Percentiles rank a stretch among this genome's conserved stretches.
phyloP scores from a whole-genome alignment of 2,329 filamentous ascomycete genomes.

The Rachicladosporium sp. region DNA sequence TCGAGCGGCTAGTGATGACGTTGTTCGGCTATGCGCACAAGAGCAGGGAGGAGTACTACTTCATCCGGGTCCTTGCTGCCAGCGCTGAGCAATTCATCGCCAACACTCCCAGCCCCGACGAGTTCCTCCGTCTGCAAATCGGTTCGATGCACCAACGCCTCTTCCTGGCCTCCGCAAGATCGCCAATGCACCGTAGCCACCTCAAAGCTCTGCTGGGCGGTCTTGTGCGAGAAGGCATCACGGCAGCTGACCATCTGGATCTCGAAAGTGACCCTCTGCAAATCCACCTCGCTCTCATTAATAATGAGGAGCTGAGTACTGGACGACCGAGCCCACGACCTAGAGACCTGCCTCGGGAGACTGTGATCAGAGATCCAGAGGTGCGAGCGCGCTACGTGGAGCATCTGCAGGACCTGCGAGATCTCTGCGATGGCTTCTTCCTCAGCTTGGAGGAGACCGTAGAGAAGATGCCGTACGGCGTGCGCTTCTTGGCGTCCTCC shows the following conservation, averaged over 20 bases:
- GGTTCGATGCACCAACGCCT: conserved; percentile 91
- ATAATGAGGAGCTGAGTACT: conserved; percentile 91
- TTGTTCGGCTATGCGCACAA: conserved; percentile 97
- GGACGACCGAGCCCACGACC: conserved; percentile 70
- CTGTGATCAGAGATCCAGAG: conserved; percentile 91
- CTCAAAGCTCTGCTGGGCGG: conserved; percentile 75
- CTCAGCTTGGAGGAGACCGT: conserved; percentile 67
- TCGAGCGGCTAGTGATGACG: conserved; percentile 90
- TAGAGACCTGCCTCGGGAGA: conserved; percentile 75
- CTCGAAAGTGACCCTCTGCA: conserved; percentile 95
- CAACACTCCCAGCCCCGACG: conserved; percentile 57
- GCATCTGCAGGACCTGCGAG: conserved; percentile 82
- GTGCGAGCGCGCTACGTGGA: conserved; percentile 88
- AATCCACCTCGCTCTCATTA: conserved; percentile 90
- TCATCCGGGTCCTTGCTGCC: conserved; percentile 73
- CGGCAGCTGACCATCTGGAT: conserved; percentile 82
- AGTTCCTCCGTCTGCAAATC: conserved; percentile 60
- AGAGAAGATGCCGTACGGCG: conserved; percentile 81
- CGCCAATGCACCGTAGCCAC: conserved; percentile 84
- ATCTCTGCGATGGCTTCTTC: conserved; percentile 89
- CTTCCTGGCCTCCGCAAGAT: conserved; percentile 75
- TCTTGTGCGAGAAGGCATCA: conserved; percentile 79
- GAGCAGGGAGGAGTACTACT: conserved; percentile 88
- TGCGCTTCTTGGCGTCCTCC: conserved; percentile 77
- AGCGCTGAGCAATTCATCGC: conserved; percentile 82